Base-by-base conservation (phyloP, 2,329 filamentous ascomycete species). In the Elsinoe batatas region DNA sequence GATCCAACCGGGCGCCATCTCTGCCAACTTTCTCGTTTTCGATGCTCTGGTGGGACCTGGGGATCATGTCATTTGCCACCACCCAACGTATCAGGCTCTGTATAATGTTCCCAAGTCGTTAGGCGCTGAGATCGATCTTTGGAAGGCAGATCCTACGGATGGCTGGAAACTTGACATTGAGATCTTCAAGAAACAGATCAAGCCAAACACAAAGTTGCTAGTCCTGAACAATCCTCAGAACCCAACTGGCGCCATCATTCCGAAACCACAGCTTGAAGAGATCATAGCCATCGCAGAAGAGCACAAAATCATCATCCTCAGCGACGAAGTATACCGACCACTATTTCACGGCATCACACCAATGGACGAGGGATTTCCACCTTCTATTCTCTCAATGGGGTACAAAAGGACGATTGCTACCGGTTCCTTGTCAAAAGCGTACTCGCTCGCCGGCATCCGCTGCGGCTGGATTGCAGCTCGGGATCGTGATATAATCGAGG, bases 51-150 rank as follows among this genome's bases (percentile, higher is more conserved):
- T 93, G 1, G 80, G 81, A 0, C 80, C 82, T 0, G 86, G 83
- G 0, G 88, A 95, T 65, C 89, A 95, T 75, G 85, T 91, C 46
- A 79, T 95, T 57, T 93, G 87, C 64, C 86, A 93, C 57, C 88
- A 90, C 66, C 89, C 90, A 11, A 91, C 88, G 0, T 94, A 93
- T 64, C 87, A 93, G 67, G 88, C 93, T 63, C 77, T 95, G 1
- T 93, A 91, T 65, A 75, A 82, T 8, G 80, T 94, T 0, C 88
- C 89, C 0, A 76, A 77, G 61, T 85, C 82, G 36, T 72, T 94
- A 4, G 88, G 89, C 0, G 88, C 87, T 1, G 80, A 88, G 57
- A 85, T 94, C 13, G 82, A 83, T 40, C 68, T 91, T 10, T 95
- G 89, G 89, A 82, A 80, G 65, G 76, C 88, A 7, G 78, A 76